A percentile compares a stretch with the other conserved stretches of the same genome.
phyloP scores from a whole-genome alignment of 1,284 basidiomycete genomes.

The Puccinia polysora region DNA sequence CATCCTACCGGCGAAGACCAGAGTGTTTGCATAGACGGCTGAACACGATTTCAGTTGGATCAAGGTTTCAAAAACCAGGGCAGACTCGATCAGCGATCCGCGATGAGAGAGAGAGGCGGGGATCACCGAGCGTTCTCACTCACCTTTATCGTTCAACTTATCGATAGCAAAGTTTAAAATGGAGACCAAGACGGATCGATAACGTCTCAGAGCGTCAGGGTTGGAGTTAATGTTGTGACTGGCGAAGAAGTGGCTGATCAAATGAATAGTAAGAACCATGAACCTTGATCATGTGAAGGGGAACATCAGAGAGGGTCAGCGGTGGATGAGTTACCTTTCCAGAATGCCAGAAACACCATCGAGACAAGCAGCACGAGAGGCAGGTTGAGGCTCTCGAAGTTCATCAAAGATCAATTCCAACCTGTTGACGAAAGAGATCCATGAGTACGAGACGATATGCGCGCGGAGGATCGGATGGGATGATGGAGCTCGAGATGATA shows the following conservation, averaged over 20 bases:
- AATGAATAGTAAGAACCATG: neutral
- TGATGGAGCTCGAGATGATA: no score
- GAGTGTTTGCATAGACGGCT: constrained; percentile 58
- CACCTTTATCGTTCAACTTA: constrained; percentile 57
- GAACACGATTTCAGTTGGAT: no score
- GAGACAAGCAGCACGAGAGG: constrained; percentile 55
- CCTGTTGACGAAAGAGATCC: constrained; percentile 6
- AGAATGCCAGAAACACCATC: constrained; percentile 56
- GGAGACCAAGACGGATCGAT: constrained; percentile 54
- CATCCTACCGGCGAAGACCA: constrained; percentile 57
- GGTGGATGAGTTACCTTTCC: constrained; percentile 52
- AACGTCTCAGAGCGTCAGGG: constrained; percentile 49
- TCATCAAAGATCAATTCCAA: constrained; percentile 36
- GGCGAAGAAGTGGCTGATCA: constrained; percentile 53
- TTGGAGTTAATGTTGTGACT: constrained; percentile 52
- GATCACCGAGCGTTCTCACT: neutral
- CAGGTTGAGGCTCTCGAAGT: constrained; percentile 32
- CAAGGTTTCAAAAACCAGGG: no score
- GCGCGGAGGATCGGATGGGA: neutral
- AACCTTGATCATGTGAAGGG: neutral
- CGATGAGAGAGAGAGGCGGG: no score
- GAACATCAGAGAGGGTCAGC: constrained; percentile 11
- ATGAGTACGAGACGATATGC: neutral
- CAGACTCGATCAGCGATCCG: neutral
- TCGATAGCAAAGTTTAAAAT: constrained; percentile 57